Evolutionary conservation across 805 yeast species (phyloP), one percentile per base, ranked within the genome.

Genomic region (Cyberlindnera maclurae): DNA sequence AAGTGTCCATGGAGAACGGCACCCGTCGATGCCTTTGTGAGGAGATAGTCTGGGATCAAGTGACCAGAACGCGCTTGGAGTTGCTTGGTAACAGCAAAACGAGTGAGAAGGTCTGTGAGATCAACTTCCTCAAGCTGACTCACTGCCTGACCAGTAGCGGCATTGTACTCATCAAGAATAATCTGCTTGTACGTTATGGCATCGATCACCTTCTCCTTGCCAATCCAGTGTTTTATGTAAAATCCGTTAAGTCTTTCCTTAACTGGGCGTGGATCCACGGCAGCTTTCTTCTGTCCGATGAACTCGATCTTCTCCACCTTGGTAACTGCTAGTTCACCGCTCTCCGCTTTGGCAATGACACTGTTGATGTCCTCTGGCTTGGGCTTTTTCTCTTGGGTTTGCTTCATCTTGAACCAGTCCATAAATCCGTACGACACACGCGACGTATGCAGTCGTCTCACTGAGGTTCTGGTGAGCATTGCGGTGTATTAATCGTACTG

Each of bases 331-430:
- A 50, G 31, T 30, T 52, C 54, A 22, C 59, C 63, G 5, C 57
- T 42, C 46, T 65, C 70, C 31, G 64, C 64, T 31, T 62, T 59
- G 13, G 51, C 46, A 11, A 65, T 64, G 15, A 64, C 53, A 22
- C 60, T 58, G 36, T 56, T 46, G 13, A 54, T 44, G 39, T 50
- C 49, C 35, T 44, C 47, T 33, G 41, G 40, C 29, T 36, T 45
- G 29, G 49, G 50, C 24, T 33, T 40, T 32, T 46, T 43, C 26
- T 46, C 43, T 24, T 56, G 52, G 37, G 53, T 56, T 40, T 57
- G 54, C 48, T 58, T 62, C 34, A 50, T 47, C 35, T 54, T 60
- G 42, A 65, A 62, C 71, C 71, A 65, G 30, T 64, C 63, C 57
- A 65, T 51, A 46, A 65, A 62, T 18, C 66, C 64, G 9, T 36